phyloP scores from a whole-genome alignment of 2,329 filamentous ascomycete genomes.

The Cryphonectria japonica region DNA sequence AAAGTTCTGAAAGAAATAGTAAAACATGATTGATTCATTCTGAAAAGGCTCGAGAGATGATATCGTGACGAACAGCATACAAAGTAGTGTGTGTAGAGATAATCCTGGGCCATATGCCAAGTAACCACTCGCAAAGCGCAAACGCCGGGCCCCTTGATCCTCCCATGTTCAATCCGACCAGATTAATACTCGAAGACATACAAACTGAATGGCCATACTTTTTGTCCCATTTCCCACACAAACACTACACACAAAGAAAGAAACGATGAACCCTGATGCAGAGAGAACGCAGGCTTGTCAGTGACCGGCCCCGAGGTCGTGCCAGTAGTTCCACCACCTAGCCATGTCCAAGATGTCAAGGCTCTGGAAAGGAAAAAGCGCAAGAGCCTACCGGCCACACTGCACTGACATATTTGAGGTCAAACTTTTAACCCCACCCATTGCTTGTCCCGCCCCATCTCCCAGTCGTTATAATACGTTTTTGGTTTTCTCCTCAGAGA shows the following conservation, averaged over 20 bases:
- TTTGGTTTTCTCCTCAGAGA: not conserved
- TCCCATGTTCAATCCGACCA: conserved; percentile 20
- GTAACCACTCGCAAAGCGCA: conserved; percentile 23
- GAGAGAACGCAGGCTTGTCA: not conserved
- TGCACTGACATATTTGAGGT: conserved; percentile 11
- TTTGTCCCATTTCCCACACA: conserved; percentile 8
- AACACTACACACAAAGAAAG: not conserved
- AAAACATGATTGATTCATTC: not conserved
- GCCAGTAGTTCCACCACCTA: not conserved
- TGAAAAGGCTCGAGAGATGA: conserved; percentile 12
- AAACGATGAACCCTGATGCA: not conserved
- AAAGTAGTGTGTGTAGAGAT: conserved; percentile 10
- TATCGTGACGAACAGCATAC: conserved; percentile 20
- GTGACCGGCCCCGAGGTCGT: not conserved
- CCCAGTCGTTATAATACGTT: conserved; percentile 21
- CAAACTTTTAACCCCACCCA: not conserved
- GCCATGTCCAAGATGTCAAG: not conserved
- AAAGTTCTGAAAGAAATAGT: not conserved
- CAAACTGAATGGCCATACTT: conserved; percentile 21
- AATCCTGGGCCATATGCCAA: conserved; percentile 24
- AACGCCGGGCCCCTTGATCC: conserved; percentile 20
- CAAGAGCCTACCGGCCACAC: not conserved
- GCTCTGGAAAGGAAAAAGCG: not conserved
- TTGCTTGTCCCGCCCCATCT: conserved; percentile 20
- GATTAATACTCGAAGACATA: conserved; percentile 15